Conservation (phyloP, 768 basidiomycete genomes). For the Russula abietina region DNA sequence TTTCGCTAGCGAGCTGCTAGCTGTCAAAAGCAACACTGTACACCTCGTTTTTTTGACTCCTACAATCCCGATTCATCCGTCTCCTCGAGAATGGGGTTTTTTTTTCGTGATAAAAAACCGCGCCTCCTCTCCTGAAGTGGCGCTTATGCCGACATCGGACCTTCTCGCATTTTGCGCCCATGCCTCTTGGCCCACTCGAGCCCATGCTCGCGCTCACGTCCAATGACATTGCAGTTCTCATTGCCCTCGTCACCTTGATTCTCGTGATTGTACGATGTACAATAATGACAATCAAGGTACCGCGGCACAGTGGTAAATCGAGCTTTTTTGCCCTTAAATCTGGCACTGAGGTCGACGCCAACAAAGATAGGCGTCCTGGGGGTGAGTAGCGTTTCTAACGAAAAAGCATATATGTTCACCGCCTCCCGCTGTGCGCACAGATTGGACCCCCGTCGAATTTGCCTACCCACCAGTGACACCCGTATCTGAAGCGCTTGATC, state of each 20-base stretch:
- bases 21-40: background rate
- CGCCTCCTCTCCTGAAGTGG: background rate
- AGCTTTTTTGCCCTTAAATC: background rate
- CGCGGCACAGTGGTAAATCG: background rate
- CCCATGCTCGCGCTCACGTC: too few relatives aligned
- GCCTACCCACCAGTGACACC: conserved; percentile 46
- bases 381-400: conserved; percentile 19
- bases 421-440: conserved; percentile 29
- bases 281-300: too few relatives aligned
- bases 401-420: too few relatives aligned
- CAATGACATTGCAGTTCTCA: background rate
- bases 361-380: conserved; percentile 28
- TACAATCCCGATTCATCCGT: too few relatives aligned
- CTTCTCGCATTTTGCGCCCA: background rate
- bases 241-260: background rate
- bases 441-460: conserved; percentile 49
- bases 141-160: background rate
- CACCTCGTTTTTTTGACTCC: too few relatives aligned
- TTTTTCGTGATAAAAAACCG: background rate
- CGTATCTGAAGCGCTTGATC: conserved; percentile 35
- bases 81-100: background rate
- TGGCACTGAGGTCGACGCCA: conserved; percentile 4
- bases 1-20: too few relatives aligned
- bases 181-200: too few relatives aligned
- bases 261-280: background rate